A percentile compares a stretch with the other conserved stretches of the same genome.
Conservation (phyloP, 306 rosid genomes). For the Fragaria ananassa region DNA sequence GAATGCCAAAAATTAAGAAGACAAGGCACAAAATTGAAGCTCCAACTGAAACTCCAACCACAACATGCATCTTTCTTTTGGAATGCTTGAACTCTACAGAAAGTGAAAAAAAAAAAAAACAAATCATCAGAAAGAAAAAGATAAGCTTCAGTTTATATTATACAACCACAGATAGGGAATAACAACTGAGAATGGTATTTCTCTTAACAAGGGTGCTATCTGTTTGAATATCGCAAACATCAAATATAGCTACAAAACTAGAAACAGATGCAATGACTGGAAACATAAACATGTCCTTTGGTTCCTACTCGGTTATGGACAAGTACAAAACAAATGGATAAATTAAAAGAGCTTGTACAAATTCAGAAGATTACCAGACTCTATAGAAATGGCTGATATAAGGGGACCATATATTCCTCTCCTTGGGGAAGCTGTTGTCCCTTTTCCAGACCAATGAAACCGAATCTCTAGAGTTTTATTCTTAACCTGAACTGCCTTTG, state of each 20-base stretch:
- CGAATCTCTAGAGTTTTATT: slow-evolving; percentile 19
- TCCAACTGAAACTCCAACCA: slow-evolving; percentile 13
- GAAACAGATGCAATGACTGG: not conserved
- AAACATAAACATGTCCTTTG: not conserved
- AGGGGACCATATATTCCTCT: slow-evolving; percentile 22
- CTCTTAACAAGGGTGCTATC: not conserved
- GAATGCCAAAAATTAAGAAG: not conserved
- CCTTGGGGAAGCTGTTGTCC: slow-evolving; percentile 11
- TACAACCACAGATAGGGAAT: not conserved
- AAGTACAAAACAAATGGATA: not conserved
- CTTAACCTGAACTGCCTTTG: slow-evolving; percentile 8
- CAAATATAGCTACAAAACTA: not conserved
- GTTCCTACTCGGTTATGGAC: not conserved
- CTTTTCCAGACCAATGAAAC: slow-evolving; percentile 28
- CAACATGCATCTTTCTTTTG: not conserved
- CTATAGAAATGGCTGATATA: slow-evolving; percentile 27
- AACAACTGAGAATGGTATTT: not conserved
- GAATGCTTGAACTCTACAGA: slow-evolving; percentile 12
- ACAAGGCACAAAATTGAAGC: not conserved
- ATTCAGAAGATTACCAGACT: not conserved
- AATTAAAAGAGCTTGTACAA: not conserved
- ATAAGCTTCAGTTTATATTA: not conserved
- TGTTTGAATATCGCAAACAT: not conserved
- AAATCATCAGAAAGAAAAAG: not conserved
- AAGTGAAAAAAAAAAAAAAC: not conserved